phyloP scores from a whole-genome alignment of 495 filamentous ascomycete genomes.

The Coniosporium apollinis region DNA sequence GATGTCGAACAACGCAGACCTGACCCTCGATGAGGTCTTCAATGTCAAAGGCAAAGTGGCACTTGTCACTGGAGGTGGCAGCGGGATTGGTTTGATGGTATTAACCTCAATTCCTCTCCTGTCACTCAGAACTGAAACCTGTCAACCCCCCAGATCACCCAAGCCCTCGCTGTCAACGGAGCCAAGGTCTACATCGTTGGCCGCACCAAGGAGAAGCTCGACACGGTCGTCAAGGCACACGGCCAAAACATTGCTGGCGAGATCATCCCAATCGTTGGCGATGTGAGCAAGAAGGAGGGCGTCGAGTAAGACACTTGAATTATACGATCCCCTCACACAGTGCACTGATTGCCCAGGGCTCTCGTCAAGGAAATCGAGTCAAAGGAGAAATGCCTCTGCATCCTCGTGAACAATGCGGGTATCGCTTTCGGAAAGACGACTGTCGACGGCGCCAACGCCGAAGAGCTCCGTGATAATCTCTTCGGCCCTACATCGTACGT shows the following conservation, averaged over 20 bases:
- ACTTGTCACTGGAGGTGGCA: conserved; percentile 25
- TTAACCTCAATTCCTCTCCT: not conserved
- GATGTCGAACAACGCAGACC: conserved; percentile 33
- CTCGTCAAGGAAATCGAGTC: conserved; percentile 29
- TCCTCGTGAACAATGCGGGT: conserved; percentile 42
- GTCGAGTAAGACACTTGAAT: no score
- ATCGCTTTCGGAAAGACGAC: conserved; percentile 15
- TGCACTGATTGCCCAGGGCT: no score
- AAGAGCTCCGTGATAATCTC: conserved; percentile 16
- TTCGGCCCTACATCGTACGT: no score
- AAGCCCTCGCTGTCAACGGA: conserved; percentile 44
- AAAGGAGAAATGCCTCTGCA: conserved; percentile 30
- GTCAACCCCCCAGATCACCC: conserved; percentile 26
- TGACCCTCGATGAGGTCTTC: conserved; percentile 35
- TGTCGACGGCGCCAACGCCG: conserved; percentile 9
- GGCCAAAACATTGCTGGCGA: conserved; percentile 32
- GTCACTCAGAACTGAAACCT: not conserved
- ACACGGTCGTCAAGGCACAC: conserved; percentile 31
- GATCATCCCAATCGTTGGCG: conserved; percentile 38
- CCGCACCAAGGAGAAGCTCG: conserved; percentile 38
- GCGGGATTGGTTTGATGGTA: conserved; percentile 20
- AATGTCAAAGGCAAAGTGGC: conserved; percentile 33
- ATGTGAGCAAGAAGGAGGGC: conserved; percentile 32
- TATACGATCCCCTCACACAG: no score
- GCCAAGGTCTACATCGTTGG: conserved; percentile 39